A percentile compares a stretch with the other conserved stretches of the same genome.
These are phyloP conservation scores for Lichtheimia ramosa DNA, from an alignment of 371 early-diverging fungal species.

Conservation along the genomic window DNA sequence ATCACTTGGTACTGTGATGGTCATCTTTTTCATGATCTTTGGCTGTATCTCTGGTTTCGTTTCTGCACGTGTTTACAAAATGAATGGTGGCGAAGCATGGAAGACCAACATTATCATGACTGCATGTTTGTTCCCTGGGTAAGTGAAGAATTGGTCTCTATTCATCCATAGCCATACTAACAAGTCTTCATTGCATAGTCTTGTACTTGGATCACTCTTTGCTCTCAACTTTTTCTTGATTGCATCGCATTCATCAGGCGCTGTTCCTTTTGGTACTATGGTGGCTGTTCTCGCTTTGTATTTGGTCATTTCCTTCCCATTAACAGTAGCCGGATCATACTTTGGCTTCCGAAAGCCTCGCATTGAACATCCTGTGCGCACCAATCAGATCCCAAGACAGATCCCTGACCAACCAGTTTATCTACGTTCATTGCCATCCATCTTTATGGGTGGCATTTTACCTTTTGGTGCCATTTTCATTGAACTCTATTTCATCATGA, in stretches of 20 bases:
- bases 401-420: slow-evolving; percentile 83
- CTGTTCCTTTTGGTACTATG: slow-evolving; percentile 93
- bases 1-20: slow-evolving; percentile 84
- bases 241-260: slow-evolving; percentile 83
- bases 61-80: slow-evolving; percentile 92
- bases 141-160: slow-evolving; percentile 16
- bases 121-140: slow-evolving; percentile 84
- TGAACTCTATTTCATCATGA: slow-evolving; percentile 86
- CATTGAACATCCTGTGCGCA: slow-evolving; percentile 86
- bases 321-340: slow-evolving; percentile 88
- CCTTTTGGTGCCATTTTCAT: slow-evolving; percentile 93
- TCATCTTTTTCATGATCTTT: slow-evolving; percentile 88
- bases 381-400: slow-evolving; percentile 91
- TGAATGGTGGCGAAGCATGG: slow-evolving; percentile 89
- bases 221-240: slow-evolving; percentile 90
- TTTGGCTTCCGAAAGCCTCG: slow-evolving; percentile 86
- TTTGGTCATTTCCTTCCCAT: slow-evolving; percentile 86
- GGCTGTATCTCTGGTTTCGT: slow-evolving; percentile 84
- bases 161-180: background rate
- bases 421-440: slow-evolving; percentile 68
- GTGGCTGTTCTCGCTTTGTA: slow-evolving; percentile 83
- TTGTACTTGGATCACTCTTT: slow-evolving; percentile 69
- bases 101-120: slow-evolving; percentile 80
- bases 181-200: slow-evolving; percentile 23
- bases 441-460: slow-evolving; percentile 81